Base-by-base conservation (phyloP, 371 early-diverging fungal species). In the Mortierella sp. region DNA sequence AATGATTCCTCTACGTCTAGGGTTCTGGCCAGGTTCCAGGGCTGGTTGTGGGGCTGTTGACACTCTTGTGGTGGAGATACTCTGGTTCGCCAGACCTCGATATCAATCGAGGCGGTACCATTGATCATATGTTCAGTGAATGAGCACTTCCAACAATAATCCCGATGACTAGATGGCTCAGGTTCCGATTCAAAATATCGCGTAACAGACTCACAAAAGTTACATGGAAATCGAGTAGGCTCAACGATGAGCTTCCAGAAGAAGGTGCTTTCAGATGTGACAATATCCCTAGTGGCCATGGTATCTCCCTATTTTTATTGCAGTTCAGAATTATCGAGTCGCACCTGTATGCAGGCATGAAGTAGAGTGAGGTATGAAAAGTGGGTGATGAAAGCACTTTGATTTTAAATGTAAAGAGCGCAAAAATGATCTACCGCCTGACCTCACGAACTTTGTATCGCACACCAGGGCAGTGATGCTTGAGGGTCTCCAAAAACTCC, bases 111-210 rank as follows among this genome's bases (percentile, higher is more conserved):
- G 13, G 34, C 68, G 0, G 29, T 22, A 26, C 77, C 68, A 53
- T 77, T 77, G 72, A 72, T 77, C 77, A 77, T 77, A 10, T 71
- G 43, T 68, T 77, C 77, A 0, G 61, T 72, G 10, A 77, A 61
- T 8, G 35, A 28, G 15, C 63, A 63, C 26, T 49, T 53, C 72
- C 68, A 77, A 22, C 56, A 26, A 31, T 67, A 51, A 8, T 15
- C 64, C 26, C 51, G 60, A 1, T 13, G 51, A 31, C 28, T 22
- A 19, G 64, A 28, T 2, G 68, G 61, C 22, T 65, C 68, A 1
- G 57, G 66, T 26, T 60, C 72, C 2, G 60, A 72, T n/a, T 56
- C 57, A 34, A 72, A 72, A 47, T 47, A 13, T n/a, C 72, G 59
- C 13, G 64, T 77, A 13, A 72, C 65, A 19, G 77, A 29, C 19